These are phyloP conservation scores for Psilocybe azurescens DNA, from an alignment of 768 basidiomycete species.

Conservation along the genomic window DNA sequence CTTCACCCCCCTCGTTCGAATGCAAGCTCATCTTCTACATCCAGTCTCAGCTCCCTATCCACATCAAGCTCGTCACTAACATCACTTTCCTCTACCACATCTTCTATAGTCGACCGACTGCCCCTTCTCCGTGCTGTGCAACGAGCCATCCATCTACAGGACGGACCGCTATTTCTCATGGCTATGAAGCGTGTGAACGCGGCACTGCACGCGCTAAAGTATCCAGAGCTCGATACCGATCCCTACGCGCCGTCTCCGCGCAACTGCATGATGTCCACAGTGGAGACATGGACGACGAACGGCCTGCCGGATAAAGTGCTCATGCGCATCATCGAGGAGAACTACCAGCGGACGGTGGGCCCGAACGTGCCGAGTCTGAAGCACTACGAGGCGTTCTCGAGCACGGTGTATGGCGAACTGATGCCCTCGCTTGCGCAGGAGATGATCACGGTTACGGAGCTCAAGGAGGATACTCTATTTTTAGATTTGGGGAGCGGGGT, in stretches of 20 bases:
- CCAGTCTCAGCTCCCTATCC: constrained; percentile 31
- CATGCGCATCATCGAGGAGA: constrained; percentile 84
- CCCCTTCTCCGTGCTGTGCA: constrained; percentile 62
- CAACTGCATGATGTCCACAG: constrained; percentile 54
- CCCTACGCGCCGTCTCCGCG: constrained; percentile 46
- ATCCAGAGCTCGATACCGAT: constrained; percentile 60
- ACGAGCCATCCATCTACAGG: constrained; percentile 68
- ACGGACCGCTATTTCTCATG: constrained; percentile 74
- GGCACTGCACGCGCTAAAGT: constrained; percentile 68
- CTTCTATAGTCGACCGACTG: constrained; percentile 28
- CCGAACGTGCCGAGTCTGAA: constrained; percentile 84
- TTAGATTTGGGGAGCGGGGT: constrained; percentile 89
- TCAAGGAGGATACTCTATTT: constrained; percentile 69
- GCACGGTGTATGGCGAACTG: constrained; percentile 89
- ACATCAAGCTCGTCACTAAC: constrained; percentile 37
- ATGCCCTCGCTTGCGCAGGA: constrained; percentile 84
- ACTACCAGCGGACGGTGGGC: constrained; percentile 92
- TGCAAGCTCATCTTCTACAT: constrained; percentile 30
- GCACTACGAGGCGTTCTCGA: constrained; percentile 83
- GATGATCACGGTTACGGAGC: constrained; percentile 58
- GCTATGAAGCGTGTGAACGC: constrained; percentile 68
- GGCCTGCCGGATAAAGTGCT: constrained; percentile 71
- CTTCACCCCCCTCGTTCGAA: constrained; percentile 38
- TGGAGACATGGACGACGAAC: constrained; percentile 53
- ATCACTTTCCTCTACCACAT: constrained; percentile 30